Base-by-base conservation (phyloP, 2,329 filamentous ascomycete genomes). In the Nigrospora osmanthi region DNA sequence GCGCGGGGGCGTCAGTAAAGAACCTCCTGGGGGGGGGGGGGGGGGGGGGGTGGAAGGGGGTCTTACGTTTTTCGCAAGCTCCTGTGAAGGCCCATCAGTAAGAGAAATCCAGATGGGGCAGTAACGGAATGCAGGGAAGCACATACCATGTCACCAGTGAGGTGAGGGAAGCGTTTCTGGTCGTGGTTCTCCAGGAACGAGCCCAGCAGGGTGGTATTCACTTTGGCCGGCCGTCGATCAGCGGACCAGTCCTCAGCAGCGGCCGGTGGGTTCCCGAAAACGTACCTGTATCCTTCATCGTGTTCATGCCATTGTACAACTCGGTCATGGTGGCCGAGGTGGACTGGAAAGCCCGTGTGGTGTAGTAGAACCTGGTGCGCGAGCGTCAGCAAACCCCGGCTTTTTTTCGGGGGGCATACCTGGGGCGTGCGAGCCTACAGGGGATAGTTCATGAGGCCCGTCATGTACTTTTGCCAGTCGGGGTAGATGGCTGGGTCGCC, bases 131-230 rank as follows among this genome's bases (percentile, higher is more conserved):
- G 0, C 10, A 7, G 12, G 30, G 32, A 40, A 32, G 35, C 37
- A 36, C 34, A 7, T 39, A 45, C 43, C 36, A 70, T 59, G 54
- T 79, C 74, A 9, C 55, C 48, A 1, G 67, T 75, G 35, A 70
- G 57, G 4, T 66, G 70, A 11, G 66, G 52, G 52, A 73, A 73
- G 17, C 72, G 66, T 15, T 62, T 54, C 12, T 69, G 56, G 52
- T 76, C 73, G 48, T 76, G 72, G 55, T 75, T 76, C 53, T 75
- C 72, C 9, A 69, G 55, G 51, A 76, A 76, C 1, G 63, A 64
- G 1, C 65, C 67, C 6, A 75, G 48, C 19, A 60, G 57, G 32
- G 61, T 64, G 35, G 69, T 57, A 38, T 66, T 45, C 11, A 42
- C 47, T 48, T 48, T 14, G 4, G 11, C 35, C 11, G 14, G 35